phyloP scores from a whole-genome alignment of 495 filamentous ascomycete genomes.

The Lophium mytilinum region DNA sequence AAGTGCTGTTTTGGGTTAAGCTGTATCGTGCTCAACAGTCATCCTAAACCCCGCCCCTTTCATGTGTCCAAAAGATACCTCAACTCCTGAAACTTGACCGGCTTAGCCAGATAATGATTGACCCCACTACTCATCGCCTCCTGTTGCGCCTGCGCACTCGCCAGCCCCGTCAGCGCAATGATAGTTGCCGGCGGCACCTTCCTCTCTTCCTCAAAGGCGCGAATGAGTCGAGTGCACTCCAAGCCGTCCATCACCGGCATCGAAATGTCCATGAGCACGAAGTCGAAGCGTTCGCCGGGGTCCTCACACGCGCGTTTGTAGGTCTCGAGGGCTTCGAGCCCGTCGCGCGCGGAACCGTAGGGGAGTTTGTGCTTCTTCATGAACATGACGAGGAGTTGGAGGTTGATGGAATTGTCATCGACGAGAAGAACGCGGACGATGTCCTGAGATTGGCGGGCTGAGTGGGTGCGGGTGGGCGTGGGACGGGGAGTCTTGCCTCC shows the following conservation, averaged over 20 bases:
- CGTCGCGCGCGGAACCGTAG: constrained; percentile 22
- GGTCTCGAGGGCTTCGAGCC: constrained; percentile 19
- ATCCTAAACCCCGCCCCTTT: too few species aligned
- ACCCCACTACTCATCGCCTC: constrained; percentile 19
- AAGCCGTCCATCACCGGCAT: constrained; percentile 30
- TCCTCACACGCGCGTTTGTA: constrained; percentile 3
- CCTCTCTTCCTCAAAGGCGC: constrained; percentile 11
- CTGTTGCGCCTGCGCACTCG: constrained; percentile 10
- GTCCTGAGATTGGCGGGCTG: not conserved
- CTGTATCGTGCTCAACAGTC: too few species aligned
- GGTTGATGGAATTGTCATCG: constrained; percentile 21
- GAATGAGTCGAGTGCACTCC: constrained; percentile 14
- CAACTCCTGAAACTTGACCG: constrained; percentile 14
- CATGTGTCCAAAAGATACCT: not conserved
- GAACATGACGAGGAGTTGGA: constrained; percentile 16
- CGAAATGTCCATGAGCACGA: constrained; percentile 25
- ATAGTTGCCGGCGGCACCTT: not conserved
- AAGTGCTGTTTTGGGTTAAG: too few species aligned
- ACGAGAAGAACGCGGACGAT: constrained; percentile 6
- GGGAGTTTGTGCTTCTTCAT: constrained; percentile 7
- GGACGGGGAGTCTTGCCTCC: too few species aligned
- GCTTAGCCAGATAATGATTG: constrained; percentile 20
- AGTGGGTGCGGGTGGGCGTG: not conserved
- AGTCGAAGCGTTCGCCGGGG: constrained; percentile 2
- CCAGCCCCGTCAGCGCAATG: constrained; percentile 18